Base-by-base conservation (phyloP, 108 stramenopile genomes). In the Craspedostauros australis region DNA sequence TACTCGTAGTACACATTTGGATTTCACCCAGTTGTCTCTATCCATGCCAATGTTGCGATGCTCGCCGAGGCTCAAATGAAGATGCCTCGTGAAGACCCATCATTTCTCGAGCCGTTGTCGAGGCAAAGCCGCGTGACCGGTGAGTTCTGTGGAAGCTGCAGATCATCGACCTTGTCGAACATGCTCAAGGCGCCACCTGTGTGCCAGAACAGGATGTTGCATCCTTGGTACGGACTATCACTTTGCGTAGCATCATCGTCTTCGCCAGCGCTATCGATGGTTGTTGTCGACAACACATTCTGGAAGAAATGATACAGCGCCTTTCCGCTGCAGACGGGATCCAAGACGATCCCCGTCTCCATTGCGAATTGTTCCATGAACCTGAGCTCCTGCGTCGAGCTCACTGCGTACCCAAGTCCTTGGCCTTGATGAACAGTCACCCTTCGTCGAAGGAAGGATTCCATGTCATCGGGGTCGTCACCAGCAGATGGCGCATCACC, bases 281-380 rank as follows among this genome's bases (percentile, higher is more conserved):
- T n/a, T n/a, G n/a, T n/a, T n/a, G n/a, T n/a, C n/a, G n/a, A n/a
- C 24, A 86, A 40, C 4, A 84, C 72, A 15, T 78, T 27, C 30
- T 39, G 67, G 23, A 86, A 34, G 50, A 88, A 91, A 30, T 79
- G 48, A 60, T 80, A 92, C 54, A 95, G 48, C 5, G 90, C 90
- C 57, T 95, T 95, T 9, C 94, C 94, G 3, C 82, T 74, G 48
- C 92, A 95, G 7, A 92, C 90, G 1, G 93, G 87, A 81, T 94
- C 93, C 54, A 94, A 70, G 0, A 73, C 72, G 50, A 94, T 75
- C 0, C 93, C 93, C 8, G 88, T 94, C 43, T 80, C 79, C 5
- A 70, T 21, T 5, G 89, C 71, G 57, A 91, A 84, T 27, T 76
- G 43, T 15, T 51, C 26, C 11, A 81, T 63, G 41, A 89, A 94